phyloP scores from a whole-genome alignment of 2,329 filamentous ascomycete species.

The Aspergillus latus region DNA sequence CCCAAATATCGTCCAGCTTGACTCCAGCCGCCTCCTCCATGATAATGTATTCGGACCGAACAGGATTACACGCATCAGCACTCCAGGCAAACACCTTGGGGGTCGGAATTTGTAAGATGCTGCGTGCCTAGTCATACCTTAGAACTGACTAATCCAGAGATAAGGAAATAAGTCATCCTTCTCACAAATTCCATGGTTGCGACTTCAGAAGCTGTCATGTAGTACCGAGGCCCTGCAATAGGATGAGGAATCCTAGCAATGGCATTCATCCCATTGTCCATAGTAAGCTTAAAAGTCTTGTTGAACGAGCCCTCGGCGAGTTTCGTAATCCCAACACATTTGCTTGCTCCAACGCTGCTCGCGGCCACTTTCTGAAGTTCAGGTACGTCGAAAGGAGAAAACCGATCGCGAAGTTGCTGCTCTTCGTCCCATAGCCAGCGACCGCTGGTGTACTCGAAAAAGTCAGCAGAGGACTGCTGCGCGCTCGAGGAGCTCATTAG shows the following conservation, averaged over 20 bases:
- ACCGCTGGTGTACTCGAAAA: conserved; percentile 31
- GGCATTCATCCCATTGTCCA: conserved; percentile 17
- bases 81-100: conserved; percentile 22
- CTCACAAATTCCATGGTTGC: conserved; percentile 26
- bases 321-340: conserved; percentile 33
- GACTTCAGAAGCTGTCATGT: conserved; percentile 24
- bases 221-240: conserved; percentile 17
- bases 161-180: neutral
- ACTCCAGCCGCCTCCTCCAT: conserved; percentile 22
- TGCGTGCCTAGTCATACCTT: conserved; percentile 17
- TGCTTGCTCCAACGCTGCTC: conserved; percentile 21
- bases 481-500: too few relatives aligned
- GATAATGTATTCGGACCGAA: conserved; percentile 25
- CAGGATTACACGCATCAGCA: conserved; percentile 14
- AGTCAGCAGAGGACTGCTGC: neutral
- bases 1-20: conserved; percentile 21
- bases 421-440: conserved; percentile 38
- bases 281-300: conserved; percentile 30
- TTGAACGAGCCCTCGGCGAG: conserved; percentile 25
- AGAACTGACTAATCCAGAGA: neutral
- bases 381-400: conserved; percentile 34
- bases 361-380: conserved; percentile 32
- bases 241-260: conserved; percentile 23
- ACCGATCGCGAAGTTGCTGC: conserved; percentile 28
- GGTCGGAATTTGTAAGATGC: conserved; percentile 20